Conservation (phyloP, 176 grass and related monocot genomes). For the Cenchrus americanus region DNA sequence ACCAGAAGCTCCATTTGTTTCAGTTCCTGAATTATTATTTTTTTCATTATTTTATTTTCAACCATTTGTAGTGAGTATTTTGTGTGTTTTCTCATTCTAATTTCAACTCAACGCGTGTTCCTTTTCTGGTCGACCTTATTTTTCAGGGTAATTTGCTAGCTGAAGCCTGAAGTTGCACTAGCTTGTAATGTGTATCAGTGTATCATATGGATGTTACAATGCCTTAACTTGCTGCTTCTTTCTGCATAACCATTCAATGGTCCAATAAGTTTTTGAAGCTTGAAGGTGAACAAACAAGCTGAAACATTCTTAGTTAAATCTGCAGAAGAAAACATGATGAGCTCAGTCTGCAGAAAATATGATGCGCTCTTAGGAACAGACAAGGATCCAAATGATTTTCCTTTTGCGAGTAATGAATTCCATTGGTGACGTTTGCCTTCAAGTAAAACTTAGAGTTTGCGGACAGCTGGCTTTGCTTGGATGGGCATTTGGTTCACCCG, state of each 20-base stretch:
- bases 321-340: neutral
- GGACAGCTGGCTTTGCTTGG: conserved; percentile 31
- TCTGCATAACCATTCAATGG: neutral
- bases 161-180: neutral
- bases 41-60: neutral
- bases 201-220: neutral
- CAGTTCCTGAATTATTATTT: neutral
- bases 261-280: conserved; percentile 7
- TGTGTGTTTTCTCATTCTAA: conserved; percentile 2
- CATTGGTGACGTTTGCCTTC: conserved; percentile 1
- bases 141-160: conserved; percentile 20
- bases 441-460: conserved; percentile 28
- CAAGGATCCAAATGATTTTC: conserved; percentile 30
- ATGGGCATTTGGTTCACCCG: conserved; percentile 38
- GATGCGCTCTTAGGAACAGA: neutral
- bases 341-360: conserved; percentile 7
- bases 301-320: conserved; percentile 10
- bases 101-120: neutral
- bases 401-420: conserved; percentile 9
- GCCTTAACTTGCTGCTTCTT: conserved; percentile 8
- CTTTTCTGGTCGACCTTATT: conserved; percentile 11
- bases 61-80: neutral
- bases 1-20: neutral
- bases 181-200: neutral
- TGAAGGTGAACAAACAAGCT: conserved; percentile 20